Conservation (phyloP, 148 eudicot genomes). For the Persicaria maculosa region DNA sequence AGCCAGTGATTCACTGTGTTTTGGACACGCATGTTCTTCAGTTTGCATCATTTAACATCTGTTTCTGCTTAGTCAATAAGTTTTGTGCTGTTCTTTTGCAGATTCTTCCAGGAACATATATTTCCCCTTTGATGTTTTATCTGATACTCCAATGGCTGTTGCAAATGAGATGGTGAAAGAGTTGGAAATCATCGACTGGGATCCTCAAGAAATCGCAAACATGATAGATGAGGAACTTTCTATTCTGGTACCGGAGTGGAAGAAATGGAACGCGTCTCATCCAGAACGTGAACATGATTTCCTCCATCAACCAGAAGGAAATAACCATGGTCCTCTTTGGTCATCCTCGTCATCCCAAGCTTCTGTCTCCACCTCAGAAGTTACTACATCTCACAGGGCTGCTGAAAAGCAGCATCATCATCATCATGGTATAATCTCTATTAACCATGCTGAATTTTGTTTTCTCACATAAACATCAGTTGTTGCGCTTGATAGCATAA, state of each 20-base stretch:
- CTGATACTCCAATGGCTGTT: constrained; percentile 59
- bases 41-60: background rate
- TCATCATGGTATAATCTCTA: background rate
- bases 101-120: constrained; percentile 47
- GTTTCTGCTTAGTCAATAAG: background rate
- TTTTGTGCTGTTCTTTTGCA: background rate
- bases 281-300: background rate
- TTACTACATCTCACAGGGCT: background rate
- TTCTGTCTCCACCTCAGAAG: background rate
- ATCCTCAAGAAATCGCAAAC: constrained; percentile 51
- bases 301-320: background rate
- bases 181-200: constrained; percentile 60
- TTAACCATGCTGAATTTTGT: background rate
- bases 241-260: constrained; percentile 47
- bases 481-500: background rate
- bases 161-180: constrained; percentile 79
- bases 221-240: constrained; percentile 62
- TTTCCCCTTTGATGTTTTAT: constrained; percentile 51
- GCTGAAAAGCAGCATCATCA: background rate
- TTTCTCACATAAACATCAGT: background rate
- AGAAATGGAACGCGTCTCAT: constrained; percentile 2
- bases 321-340: background rate
- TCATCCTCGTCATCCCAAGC: background rate
- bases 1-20: background rate
- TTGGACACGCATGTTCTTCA: background rate